These are phyloP conservation scores for Protea cynaroides DNA, from an alignment of 164 flowering plant genomes.

Conservation along the genomic window DNA sequence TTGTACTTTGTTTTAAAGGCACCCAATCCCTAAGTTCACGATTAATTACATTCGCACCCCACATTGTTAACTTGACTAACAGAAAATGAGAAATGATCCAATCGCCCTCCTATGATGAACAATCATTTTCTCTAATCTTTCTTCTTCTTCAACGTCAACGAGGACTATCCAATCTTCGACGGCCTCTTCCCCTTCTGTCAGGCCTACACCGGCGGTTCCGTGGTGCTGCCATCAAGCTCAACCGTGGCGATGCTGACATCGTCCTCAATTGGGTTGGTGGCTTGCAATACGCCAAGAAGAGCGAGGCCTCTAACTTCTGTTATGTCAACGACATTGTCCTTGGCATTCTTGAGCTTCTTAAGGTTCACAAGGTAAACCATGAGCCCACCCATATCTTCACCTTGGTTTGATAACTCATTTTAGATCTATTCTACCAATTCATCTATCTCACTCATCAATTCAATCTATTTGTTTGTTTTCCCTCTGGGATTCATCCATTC, in stretches of 20 bases:
- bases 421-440: not conserved
- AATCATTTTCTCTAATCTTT: no score
- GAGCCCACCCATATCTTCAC: not conserved
- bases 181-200: slow-evolving; percentile 50
- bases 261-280: slow-evolving; percentile 68
- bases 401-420: not conserved
- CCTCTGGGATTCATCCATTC: no score
- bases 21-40: no score
- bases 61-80: no score
- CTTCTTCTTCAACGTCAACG: slow-evolving; percentile 56
- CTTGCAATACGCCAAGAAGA: slow-evolving; percentile 55
- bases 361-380: slow-evolving; percentile 37
- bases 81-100: no score
- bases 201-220: slow-evolving; percentile 48
- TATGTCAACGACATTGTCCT: slow-evolving; percentile 60
- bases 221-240: slow-evolving; percentile 54
- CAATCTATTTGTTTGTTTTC: no score
- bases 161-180: slow-evolving; percentile 58
- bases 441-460: no score
- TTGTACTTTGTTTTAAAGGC: no score
- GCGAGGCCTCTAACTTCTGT: slow-evolving; percentile 63
- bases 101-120: no score
- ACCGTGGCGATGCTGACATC: slow-evolving; percentile 43
- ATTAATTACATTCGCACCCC: no score
- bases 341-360: slow-evolving; percentile 56